Percentiles rank a stretch among this genome's conserved stretches.
These are phyloP conservation scores for Fonsecaea monophora DNA, from an alignment of 2,329 filamentous ascomycete species.

Conservation along the genomic window DNA sequence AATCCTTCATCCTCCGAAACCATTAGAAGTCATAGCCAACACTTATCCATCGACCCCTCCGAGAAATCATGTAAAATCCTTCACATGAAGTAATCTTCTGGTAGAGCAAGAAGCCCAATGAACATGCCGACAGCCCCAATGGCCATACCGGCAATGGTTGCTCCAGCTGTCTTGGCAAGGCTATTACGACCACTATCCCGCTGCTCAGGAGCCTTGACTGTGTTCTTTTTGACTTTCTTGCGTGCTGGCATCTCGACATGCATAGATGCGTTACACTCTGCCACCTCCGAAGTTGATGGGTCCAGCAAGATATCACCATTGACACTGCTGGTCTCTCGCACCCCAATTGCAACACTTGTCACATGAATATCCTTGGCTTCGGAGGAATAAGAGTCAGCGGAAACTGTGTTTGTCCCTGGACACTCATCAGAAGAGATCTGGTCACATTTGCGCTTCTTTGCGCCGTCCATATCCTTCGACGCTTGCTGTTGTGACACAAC, in stretches of 20 bases:
- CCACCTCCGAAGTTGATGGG: slow-evolving; percentile 40
- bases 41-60: neutral
- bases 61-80: neutral
- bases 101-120: slow-evolving; percentile 50
- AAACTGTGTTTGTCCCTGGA: neutral
- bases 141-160: slow-evolving; percentile 49
- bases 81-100: slow-evolving; percentile 51
- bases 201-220: slow-evolving; percentile 9
- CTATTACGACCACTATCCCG: slow-evolving; percentile 20
- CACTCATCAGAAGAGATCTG: slow-evolving; percentile 39
- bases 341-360: neutral
- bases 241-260: slow-evolving; percentile 27
- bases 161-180: slow-evolving; percentile 49
- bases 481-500: slow-evolving; percentile 1
- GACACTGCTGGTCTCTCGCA: neutral
- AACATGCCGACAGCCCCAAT: slow-evolving; percentile 53
- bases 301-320: neutral
- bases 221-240: slow-evolving; percentile 34
- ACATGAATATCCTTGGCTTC: neutral
- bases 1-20: neutral
- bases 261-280: slow-evolving; percentile 36
- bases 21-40: neutral
- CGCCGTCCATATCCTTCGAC: neutral
- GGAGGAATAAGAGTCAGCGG: neutral
- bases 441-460: slow-evolving; percentile 37